Conservation (phyloP, 2,329 filamentous ascomycete species). For the Onygena corvina region DNA sequence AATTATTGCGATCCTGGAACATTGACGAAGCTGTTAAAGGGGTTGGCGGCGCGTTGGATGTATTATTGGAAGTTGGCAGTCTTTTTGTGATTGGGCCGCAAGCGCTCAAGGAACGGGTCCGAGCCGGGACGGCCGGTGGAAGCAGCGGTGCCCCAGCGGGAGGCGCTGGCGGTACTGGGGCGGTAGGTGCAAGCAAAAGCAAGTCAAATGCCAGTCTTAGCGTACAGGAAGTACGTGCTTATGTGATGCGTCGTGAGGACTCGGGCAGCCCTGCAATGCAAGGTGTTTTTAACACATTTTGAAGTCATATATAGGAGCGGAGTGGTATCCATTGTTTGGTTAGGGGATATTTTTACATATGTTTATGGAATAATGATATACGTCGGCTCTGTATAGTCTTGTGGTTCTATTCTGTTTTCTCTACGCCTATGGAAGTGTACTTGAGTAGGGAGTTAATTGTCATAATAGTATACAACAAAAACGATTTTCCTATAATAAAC, state of each 20-base stretch:
- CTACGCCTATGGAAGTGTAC: background rate
- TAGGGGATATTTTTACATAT: background rate
- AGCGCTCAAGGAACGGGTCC: constrained; percentile 58
- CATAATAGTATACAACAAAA: too few relatives aligned
- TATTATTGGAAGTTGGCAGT: constrained; percentile 85
- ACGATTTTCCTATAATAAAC: too few relatives aligned
- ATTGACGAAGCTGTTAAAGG: constrained; percentile 49
- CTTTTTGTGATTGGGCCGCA: constrained; percentile 86
- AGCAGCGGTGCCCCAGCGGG: constrained; percentile 16
- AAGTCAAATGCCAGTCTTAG: constrained; percentile 45
- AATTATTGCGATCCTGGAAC: constrained; percentile 72
- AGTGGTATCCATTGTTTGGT: background rate
- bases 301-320: constrained; percentile 8
- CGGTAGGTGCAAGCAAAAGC: constrained; percentile 32
- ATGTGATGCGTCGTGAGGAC: constrained; percentile 77
- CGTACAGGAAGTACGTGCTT: constrained; percentile 54
- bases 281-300: constrained; percentile 60
- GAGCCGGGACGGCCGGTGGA: constrained; percentile 40
- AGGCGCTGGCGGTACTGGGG: constrained; percentile 22
- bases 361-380: constrained; percentile 1
- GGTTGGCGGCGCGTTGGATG: constrained; percentile 54
- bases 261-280: constrained; percentile 69
- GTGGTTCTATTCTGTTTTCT: too few relatives aligned
- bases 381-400: background rate
- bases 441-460: background rate